phyloP scores from a whole-genome alignment of 176 grass and related monocot genomes.

The Cenchrus fungigraminus region DNA sequence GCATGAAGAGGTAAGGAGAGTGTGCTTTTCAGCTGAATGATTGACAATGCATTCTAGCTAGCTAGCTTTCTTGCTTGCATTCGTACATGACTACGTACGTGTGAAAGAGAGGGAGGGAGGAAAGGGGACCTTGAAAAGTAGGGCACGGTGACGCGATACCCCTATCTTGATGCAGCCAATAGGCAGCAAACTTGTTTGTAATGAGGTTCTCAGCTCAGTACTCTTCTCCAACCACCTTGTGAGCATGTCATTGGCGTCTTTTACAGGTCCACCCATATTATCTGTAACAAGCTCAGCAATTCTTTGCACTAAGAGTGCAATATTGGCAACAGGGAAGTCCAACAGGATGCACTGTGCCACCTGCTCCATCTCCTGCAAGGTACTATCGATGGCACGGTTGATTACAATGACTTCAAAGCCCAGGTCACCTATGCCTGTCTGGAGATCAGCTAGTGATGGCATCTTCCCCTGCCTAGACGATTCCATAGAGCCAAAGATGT shows the following conservation, averaged over 20 bases:
- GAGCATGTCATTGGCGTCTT: conserved; percentile 88
- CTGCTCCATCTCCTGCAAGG: conserved; percentile 89
- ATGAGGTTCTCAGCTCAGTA: conserved; percentile 80
- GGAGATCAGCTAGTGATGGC: conserved; percentile 89
- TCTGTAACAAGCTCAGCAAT: conserved; percentile 95
- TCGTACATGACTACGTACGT: not conserved
- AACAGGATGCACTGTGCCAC: conserved; percentile 89
- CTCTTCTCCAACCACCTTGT: conserved; percentile 86
- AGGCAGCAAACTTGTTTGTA: conserved; percentile 91
- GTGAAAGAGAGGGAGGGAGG: not conserved
- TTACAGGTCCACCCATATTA: conserved; percentile 94
- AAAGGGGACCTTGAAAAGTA: conserved; percentile 88
- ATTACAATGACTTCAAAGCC: conserved; percentile 99
- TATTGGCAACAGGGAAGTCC: conserved; percentile 77
- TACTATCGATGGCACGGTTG: conserved; percentile 83
- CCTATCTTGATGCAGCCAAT: conserved; percentile 97
- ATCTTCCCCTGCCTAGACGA: conserved; percentile 73
- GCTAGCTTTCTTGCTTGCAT: not conserved
- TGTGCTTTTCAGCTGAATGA: not conserved
- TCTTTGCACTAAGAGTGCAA: conserved; percentile 81
- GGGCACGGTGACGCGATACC: conserved; percentile 84
- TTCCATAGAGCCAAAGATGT: conserved; percentile 77
- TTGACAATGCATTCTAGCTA: not conserved
- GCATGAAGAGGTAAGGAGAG: conserved; percentile 33
- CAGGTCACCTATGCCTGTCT: conserved; percentile 88